phyloP scores from a whole-genome alignment of 208 protist species.

The Endotrypanum monterogeii region DNA sequence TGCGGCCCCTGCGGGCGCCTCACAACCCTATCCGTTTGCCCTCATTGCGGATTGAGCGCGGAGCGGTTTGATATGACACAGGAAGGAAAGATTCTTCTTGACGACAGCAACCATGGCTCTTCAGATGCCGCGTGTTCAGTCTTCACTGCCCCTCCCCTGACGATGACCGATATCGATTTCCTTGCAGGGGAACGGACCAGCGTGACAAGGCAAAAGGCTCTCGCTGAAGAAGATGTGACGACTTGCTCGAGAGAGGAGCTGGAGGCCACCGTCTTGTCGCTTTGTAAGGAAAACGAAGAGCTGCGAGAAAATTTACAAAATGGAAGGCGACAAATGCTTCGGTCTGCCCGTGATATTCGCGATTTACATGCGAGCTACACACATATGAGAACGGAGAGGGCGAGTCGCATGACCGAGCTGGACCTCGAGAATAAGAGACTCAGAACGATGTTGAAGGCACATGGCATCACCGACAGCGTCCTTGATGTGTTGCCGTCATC shows the following conservation, averaged over 20 bases:
- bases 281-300: constrained; percentile 15
- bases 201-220: not conserved
- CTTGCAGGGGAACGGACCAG: not conserved
- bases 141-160: not conserved
- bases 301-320: constrained; percentile 22
- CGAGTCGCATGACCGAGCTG: constrained; percentile 18
- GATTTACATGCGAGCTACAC: constrained; percentile 28
- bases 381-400: constrained; percentile 8
- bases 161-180: constrained; percentile 7
- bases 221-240: too few relatives aligned
- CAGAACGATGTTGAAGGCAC: constrained; percentile 4
- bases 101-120: not conserved
- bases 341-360: constrained; percentile 35
- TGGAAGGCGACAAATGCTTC: constrained; percentile 36
- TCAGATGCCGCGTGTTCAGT: not conserved
- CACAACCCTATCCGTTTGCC: constrained; percentile 47
- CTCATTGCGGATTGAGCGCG: constrained; percentile 36
- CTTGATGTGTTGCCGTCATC: too few relatives aligned
- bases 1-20: constrained; percentile 36
- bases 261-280: not conserved
- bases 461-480: not conserved
- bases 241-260: not conserved
- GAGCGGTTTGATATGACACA: constrained; percentile 7
- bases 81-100: not conserved
- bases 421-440: constrained; percentile 26